phyloP scores from a whole-genome alignment of 108 stramenopile genomes.

The Aureococcus anophagefferens region DNA sequence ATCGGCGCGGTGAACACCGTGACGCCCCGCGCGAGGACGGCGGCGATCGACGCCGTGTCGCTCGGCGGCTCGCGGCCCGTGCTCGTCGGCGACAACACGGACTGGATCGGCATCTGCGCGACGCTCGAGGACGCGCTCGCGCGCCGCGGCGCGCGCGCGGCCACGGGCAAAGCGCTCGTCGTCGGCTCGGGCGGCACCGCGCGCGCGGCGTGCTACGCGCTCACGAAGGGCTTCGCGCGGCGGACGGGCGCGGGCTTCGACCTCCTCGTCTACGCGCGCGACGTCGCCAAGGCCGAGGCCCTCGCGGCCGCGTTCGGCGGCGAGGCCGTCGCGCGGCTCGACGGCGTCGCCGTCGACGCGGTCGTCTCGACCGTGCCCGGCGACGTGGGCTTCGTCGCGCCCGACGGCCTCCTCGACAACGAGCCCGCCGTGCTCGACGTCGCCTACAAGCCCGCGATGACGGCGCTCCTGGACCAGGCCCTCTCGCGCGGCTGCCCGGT shows the following conservation, averaged over 20 bases:
- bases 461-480: slow-evolving; percentile 73
- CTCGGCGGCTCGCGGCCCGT: neutral
- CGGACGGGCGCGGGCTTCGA: slow-evolving; percentile 52
- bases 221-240: neutral
- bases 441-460: slow-evolving; percentile 92
- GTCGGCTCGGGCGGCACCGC: slow-evolving; percentile 56
- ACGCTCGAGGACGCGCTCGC: slow-evolving; percentile 64
- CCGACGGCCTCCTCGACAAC: neutral
- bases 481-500: slow-evolving; percentile 59
- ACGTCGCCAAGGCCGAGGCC: slow-evolving; percentile 71
- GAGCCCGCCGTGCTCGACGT: slow-evolving; percentile 50
- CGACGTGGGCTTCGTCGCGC: neutral
- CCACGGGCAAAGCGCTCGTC: neutral
- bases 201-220: slow-evolving; percentile 80
- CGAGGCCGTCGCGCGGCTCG: slow-evolving; percentile 51
- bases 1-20: slow-evolving; percentile 99
- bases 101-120: slow-evolving; percentile 93
- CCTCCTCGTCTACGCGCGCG: slow-evolving; percentile 82
- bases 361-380: slow-evolving; percentile 9
- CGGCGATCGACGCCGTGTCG: too few species aligned
- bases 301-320: slow-evolving; percentile 81
- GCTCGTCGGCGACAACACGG: slow-evolving; percentile 83
- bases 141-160: slow-evolving; percentile 22
- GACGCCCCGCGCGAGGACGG: slow-evolving; percentile 8
- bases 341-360: slow-evolving; percentile 26